Conservation (phyloP, 2,329 filamentous ascomycete genomes). For the Tympanopsis confertula region DNA sequence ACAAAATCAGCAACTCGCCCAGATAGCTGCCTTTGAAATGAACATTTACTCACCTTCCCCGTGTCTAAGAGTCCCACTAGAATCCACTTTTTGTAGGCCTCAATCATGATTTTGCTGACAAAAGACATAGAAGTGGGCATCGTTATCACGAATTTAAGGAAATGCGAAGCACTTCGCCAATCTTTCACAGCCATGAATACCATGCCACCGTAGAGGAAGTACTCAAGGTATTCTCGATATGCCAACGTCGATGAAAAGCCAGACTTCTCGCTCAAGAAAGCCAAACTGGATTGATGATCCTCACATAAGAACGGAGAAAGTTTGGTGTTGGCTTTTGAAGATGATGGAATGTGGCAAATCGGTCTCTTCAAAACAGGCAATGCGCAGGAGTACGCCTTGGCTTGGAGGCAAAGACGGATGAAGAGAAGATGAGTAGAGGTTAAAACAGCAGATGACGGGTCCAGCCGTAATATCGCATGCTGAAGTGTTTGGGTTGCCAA, state of each 20-base stretch:
- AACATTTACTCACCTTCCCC: background rate
- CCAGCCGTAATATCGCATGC: conserved; percentile 12
- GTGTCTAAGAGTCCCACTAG: background rate
- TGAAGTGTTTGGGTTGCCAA: conserved; percentile 5
- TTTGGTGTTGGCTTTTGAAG: background rate
- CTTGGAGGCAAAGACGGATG: conserved; percentile 12
- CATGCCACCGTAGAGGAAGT: conserved; percentile 14
- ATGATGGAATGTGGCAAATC: background rate
- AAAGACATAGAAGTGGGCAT: background rate
- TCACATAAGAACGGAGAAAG: background rate
- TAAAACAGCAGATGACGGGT: conserved; percentile 9
- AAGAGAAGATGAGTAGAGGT: conserved; percentile 15
- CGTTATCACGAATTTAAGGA: conserved; percentile 10
- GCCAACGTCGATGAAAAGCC: conserved; percentile 9
- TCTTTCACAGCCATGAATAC: conserved; percentile 15
- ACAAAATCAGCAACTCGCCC: background rate
- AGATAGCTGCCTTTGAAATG: background rate
- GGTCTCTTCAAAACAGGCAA: background rate
- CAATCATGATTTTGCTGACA: conserved; percentile 1
- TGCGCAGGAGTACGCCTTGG: conserved; percentile 6
- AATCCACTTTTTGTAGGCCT: background rate
- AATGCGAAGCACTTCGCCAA: conserved; percentile 13
- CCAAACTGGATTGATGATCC: background rate
- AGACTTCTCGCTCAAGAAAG: conserved; percentile 4
- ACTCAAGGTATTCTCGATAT: conserved; percentile 12